phyloP scores from a whole-genome alignment of 805 yeast genomes.

The Barnettozyma sucrosica region DNA sequence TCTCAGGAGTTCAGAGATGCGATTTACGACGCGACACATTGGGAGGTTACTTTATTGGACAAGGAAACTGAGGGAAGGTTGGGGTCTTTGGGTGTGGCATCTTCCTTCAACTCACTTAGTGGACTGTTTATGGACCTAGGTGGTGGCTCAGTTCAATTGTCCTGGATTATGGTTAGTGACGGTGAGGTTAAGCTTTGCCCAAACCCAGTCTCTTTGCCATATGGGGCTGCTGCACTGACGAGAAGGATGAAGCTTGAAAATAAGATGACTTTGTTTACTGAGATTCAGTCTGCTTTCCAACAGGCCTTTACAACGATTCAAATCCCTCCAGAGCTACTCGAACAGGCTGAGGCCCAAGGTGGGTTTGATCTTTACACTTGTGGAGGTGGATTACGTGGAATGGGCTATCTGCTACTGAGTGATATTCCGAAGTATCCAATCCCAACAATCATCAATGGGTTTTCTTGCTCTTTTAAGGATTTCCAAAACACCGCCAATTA shows the following conservation, averaged over 20 bases:
- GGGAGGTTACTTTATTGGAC: slow-evolving; percentile 57
- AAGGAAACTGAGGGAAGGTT: slow-evolving; percentile 61
- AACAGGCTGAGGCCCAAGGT: slow-evolving; percentile 47
- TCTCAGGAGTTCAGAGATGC: slow-evolving; percentile 52
- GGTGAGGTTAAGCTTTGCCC: slow-evolving; percentile 52
- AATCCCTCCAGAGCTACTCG: slow-evolving; percentile 45
- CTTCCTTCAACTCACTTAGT: slow-evolving; percentile 58
- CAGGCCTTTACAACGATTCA: slow-evolving; percentile 45
- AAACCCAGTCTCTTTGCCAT: slow-evolving; percentile 60
- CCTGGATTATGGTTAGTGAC: slow-evolving; percentile 56
- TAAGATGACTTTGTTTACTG: slow-evolving; percentile 42
- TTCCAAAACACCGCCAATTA: slow-evolving; percentile 47
- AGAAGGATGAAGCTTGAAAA: slow-evolving; percentile 49
- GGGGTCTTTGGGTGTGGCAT: slow-evolving; percentile 70
- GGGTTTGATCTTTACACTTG: slow-evolving; percentile 62
- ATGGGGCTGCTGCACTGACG: slow-evolving; percentile 67
- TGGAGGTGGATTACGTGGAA: slow-evolving; percentile 71
- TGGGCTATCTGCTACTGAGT: slow-evolving; percentile 54
- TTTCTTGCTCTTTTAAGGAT: slow-evolving; percentile 49
- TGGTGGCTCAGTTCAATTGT: slow-evolving; percentile 63
- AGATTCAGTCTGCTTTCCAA: slow-evolving; percentile 46
- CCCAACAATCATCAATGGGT: slow-evolving; percentile 66
- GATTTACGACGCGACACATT: slow-evolving; percentile 52
- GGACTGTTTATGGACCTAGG: slow-evolving; percentile 73
- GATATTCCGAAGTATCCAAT: slow-evolving; percentile 56